Evolutionary conservation across 192 early-diverging fungal species (phyloP), one percentile per base, ranked within the genome.

Genomic region (Chytriomyces confervae): DNA sequence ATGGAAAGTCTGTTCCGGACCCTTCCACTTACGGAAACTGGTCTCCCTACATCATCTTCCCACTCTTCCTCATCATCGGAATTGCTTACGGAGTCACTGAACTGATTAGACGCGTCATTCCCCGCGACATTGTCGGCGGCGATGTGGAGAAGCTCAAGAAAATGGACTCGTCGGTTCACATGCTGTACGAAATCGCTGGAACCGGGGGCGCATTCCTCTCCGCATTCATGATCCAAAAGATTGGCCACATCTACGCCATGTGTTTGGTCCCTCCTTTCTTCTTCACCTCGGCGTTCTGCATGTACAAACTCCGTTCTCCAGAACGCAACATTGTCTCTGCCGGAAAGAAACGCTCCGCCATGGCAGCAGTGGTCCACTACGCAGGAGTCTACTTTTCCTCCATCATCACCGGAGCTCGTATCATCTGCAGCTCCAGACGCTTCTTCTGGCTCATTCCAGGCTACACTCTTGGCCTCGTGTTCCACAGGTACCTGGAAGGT

Each of bases 131-230:
- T 45, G 89, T 90, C 53, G 89, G 89, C 43, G 89, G 88, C 51
- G 80, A 90, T 80, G 83, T 86, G 8, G 61, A 81, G 63, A 90
- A 90, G 84, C 83, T 90, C 72, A 87, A 85, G 79, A 70, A 68
- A 43, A 90, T 90, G 88, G 89, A 90, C 71, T 78, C 84, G 23
- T 75, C 69, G 29, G 89, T 90, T 50, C 89, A 90, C 65, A 76
- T 90, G 66, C 84, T 84, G 62, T 90, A 87, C 72, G 89, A 90
- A 79, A 62, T 90, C 62, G 84, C 88, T 23, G 89, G 80, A 79
- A 36, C 36, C 36, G 36, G 36, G 36, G 36, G 36, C 36, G 36
- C 36, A 0, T 36, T 87, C 45, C 65, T 75, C 49, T 86, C 72
- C 51, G 71, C 86, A 51, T 78, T 80, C 24, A 80, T 50, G 16